Evolutionary conservation across 1,284 basidiomycete genomes (phyloP), one percentile per base, ranked within the genome.

Genomic region (Vanrija humicola): DNA sequence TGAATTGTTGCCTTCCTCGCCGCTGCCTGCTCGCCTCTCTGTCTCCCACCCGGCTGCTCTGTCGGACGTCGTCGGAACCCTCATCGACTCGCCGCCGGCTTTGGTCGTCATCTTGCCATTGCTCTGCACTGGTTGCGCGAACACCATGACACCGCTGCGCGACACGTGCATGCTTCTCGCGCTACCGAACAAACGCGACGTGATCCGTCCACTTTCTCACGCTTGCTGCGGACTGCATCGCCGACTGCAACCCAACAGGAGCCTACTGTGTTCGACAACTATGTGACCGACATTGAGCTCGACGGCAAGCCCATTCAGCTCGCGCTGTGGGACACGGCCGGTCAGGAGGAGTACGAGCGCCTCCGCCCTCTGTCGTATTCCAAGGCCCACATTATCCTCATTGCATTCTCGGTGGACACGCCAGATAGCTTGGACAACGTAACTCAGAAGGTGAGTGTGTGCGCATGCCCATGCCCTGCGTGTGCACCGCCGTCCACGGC

Each of bases 341-440:
- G 95, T 18, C 94, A 98, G 77, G 94, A 98, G 78, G 94, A 98
- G 79, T 98, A 97, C 77, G 94, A 98, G 76, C 83, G 94, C 61
- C 81, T 98, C 62, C 86, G 94, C 62, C 94, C 94, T 29, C 85
- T 98, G 74, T 96, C 92, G 25, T 98, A 98, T 78, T 93, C 93
- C 47, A 92, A 96, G 80, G 95, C 95, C 53, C 95, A 98, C 77
- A 91, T 98, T 69, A 97, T 98, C 74, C 84, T 98, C 63, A 98
- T 98, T 70, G 94, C 93, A 21, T 98, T 95, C 72, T 84, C 90
- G 45, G 87, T 98, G 72, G 95, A 98, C 78, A 93, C 93, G 19
- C 93, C 92, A 26, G 95, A 98, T 78, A 95, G 91, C 48, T 80
- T 98, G 58, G 95, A 98, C 65, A 98, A 98, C 77, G 94, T 98